phyloP scores from a whole-genome alignment of 2,329 filamentous ascomycete species.

The Decorospora gaudefroyi region DNA sequence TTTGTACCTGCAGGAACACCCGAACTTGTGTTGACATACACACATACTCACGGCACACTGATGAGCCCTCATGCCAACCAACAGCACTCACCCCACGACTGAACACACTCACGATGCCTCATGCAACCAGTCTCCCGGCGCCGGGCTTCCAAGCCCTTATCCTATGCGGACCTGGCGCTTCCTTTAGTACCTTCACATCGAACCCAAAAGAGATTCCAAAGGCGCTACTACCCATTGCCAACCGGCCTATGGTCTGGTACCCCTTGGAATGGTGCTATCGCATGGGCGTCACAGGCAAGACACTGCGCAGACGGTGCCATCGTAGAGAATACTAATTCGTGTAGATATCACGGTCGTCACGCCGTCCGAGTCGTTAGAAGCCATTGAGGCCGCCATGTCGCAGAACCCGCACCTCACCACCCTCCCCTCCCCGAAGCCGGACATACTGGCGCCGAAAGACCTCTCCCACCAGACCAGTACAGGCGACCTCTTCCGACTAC shows the following conservation, averaged over 20 bases:
- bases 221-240: slow-evolving; percentile 79
- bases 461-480: slow-evolving; percentile 86
- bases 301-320: neutral
- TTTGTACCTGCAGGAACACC: slow-evolving; percentile 18
- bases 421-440: slow-evolving; percentile 72
- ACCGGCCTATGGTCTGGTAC: slow-evolving; percentile 89
- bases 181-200: slow-evolving; percentile 80
- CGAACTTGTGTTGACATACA: neutral
- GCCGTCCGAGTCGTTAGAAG: slow-evolving; percentile 61
- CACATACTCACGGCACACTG: neutral
- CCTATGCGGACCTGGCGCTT: slow-evolving; percentile 79
- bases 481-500: slow-evolving; percentile 81
- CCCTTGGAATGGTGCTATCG: slow-evolving; percentile 83
- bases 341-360: slow-evolving; percentile 62
- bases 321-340: slow-evolving; percentile 2
- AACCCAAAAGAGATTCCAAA: slow-evolving; percentile 81
- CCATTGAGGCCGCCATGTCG: slow-evolving; percentile 71
- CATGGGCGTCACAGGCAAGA: slow-evolving; percentile 71
- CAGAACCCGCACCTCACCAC: slow-evolving; percentile 78
- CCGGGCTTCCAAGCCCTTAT: slow-evolving; percentile 82
- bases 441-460: slow-evolving; percentile 74
- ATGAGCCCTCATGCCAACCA: neutral
- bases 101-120: slow-evolving; percentile 64
- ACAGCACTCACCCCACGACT: neutral
- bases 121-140: slow-evolving; percentile 70